Evolutionary conservation across 257 asterid genomes (phyloP), one percentile per base, ranked within the genome.

Genomic region (Osmanthus fragrans): DNA sequence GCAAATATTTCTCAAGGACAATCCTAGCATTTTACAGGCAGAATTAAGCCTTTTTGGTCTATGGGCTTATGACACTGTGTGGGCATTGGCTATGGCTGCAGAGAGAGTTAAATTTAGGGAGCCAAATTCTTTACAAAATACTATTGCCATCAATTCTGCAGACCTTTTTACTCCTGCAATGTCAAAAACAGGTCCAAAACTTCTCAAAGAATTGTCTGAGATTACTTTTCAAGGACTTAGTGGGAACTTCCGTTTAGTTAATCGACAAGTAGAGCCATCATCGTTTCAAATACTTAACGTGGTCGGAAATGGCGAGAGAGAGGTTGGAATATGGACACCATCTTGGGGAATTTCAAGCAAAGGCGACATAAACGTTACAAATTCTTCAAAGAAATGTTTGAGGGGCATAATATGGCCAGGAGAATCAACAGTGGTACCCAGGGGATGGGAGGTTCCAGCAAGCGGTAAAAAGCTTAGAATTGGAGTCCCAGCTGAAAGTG

Each of bases 341-440:
- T 69, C 74, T n/a, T 25, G 8, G 25, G 84, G 80, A 58, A 70
- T 76, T 32, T 63, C 82, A 33, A 73, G 73, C 30, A 45, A 82
- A 47, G 56, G 27, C 42, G 67, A 71, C 29, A 16, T 42, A 25
- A 71, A 70, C 6, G 6, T 12, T 21, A 21, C 67, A 73, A 77
- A 77, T 63, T 68, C 51, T 72, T 74, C 82, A 10, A 73, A 73
- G 49, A 74, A 69, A 18, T 29, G 49, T 18, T 39, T 84, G 30
- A 73, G 45, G 75, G 51, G 74, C 5, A 71, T 89, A 51, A 77
- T 72, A 65, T 88, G 92, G 90, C 94, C 94, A 7, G 94, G 92
- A 49, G 79, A 79, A 36, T 76, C 86, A 16, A 76, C 47, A 7
- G 30, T 4, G 6, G 76, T 30, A 5, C 92, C 94, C 4, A 85